A percentile compares a stretch with the other conserved stretches of the same genome.
phyloP scores from a whole-genome alignment of 441 rosid genomes.

The Populus hybrid region DNA sequence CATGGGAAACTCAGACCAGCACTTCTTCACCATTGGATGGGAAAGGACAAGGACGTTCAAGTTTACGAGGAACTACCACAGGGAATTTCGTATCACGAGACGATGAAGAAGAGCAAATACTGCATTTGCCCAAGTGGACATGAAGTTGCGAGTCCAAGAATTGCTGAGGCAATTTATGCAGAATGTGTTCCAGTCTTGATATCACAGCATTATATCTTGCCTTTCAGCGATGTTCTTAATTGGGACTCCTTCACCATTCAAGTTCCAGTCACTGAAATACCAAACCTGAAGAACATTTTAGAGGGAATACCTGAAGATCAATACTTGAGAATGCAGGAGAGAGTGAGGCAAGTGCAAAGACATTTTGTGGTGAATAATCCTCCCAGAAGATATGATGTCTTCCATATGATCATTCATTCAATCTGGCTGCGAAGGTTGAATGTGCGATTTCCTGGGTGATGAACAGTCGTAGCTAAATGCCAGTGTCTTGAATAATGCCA shows the following conservation, averaged over 20 bases:
- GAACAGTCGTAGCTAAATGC: too few relatives aligned
- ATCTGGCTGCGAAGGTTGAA: conserved; percentile 64
- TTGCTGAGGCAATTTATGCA: conserved; percentile 56
- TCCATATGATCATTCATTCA: conserved; percentile 58
- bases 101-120: conserved; percentile 49
- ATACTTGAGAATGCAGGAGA: conserved; percentile 31
- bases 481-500: too few relatives aligned
- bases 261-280: conserved; percentile 41
- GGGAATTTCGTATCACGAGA: conserved; percentile 28
- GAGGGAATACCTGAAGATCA: conserved; percentile 33
- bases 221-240: conserved; percentile 56
- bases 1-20: conserved; percentile 51
- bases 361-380: conserved; percentile 54
- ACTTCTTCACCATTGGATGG: conserved; percentile 56
- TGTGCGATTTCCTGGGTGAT: conserved; percentile 13
- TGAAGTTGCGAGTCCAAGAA: conserved; percentile 54
- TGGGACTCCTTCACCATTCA: conserved; percentile 55
- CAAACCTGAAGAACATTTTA: conserved; percentile 46
- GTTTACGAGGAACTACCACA: conserved; percentile 50
- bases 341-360: conserved; percentile 42
- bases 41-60: conserved; percentile 42
- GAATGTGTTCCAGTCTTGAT: conserved; percentile 64
- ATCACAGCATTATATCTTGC: conserved; percentile 42
- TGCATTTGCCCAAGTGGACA: conserved; percentile 69
- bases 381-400: conserved; percentile 52